Evolutionary conservation across 2,329 filamentous ascomycete genomes (phyloP).

Genomic region (Stylonectria norvegica): DNA sequence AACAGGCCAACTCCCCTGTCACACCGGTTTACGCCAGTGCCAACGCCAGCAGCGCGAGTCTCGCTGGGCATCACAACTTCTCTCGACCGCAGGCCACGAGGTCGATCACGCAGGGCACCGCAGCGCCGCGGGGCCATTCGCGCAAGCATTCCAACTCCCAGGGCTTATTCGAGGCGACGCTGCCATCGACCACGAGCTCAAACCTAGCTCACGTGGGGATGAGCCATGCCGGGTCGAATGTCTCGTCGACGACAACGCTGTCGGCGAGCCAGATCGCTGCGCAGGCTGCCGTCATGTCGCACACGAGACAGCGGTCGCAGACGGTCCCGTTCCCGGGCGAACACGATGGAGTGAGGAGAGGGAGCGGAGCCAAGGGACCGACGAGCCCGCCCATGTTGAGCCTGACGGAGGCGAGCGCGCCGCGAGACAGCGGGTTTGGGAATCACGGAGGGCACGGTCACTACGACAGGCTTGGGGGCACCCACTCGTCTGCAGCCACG

Average conservation of each 20-base stretch:
- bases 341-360: constrained; percentile 43
- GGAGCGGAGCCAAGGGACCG: constrained; percentile 46
- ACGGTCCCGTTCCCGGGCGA: constrained; percentile 61
- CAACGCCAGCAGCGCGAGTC: constrained; percentile 45
- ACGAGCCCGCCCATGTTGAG: constrained; percentile 61
- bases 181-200: constrained; percentile 60
- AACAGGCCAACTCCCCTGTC: constrained; percentile 33
- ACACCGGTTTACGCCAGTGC: constrained; percentile 48
- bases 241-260: constrained; percentile 36
- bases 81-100: constrained; percentile 48
- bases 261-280: constrained; percentile 76
- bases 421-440: constrained; percentile 54
- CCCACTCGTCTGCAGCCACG: constrained; percentile 62
- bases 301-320: constrained; percentile 67
- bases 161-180: constrained; percentile 71
- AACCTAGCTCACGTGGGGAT: constrained; percentile 51
- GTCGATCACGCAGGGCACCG: constrained; percentile 27
- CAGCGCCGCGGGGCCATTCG: constrained; percentile 42
- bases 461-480: constrained; percentile 56
- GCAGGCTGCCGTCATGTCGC: constrained; percentile 70
- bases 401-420: constrained; percentile 62
- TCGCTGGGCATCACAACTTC: constrained; percentile 52
- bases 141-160: constrained; percentile 69
- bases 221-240: constrained; percentile 42
- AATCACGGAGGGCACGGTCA: constrained; percentile 47